A percentile compares a stretch with the other conserved stretches of the same genome.
These are phyloP conservation scores for Botryosphaeria agaves DNA, from an alignment of 2,329 filamentous ascomycete species.

Conservation along the genomic window DNA sequence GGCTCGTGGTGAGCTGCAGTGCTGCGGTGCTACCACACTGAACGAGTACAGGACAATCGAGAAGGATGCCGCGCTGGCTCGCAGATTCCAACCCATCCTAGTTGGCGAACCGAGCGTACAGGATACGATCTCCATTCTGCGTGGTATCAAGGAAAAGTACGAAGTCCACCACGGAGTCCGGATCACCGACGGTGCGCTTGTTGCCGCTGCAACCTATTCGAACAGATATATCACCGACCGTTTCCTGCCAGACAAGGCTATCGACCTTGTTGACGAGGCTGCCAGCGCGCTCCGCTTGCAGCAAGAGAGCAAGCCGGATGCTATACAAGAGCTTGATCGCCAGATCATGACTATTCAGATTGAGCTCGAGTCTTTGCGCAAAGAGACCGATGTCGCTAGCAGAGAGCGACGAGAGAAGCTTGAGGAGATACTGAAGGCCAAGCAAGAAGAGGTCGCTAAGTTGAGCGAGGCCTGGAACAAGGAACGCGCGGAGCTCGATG, in stretches of 20 bases:
- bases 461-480: slow-evolving; percentile 80
- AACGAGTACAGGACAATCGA: slow-evolving; percentile 88
- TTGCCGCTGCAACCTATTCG: slow-evolving; percentile 79
- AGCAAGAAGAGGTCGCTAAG: slow-evolving; percentile 57
- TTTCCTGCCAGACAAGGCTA: slow-evolving; percentile 92
- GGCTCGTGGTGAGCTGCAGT: slow-evolving; percentile 85
- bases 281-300: slow-evolving; percentile 79
- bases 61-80: slow-evolving; percentile 83
- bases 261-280: slow-evolving; percentile 91
- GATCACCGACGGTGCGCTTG: slow-evolving; percentile 81
- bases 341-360: slow-evolving; percentile 97
- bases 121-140: slow-evolving; percentile 86
- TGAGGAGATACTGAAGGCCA: slow-evolving; percentile 55
- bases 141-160: slow-evolving; percentile 94
- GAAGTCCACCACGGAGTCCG: slow-evolving; percentile 93
- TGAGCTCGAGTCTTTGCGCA: slow-evolving; percentile 82
- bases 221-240: slow-evolving; percentile 96
- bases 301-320: slow-evolving; percentile 91
- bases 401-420: slow-evolving; percentile 77
- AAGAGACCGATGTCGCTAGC: slow-evolving; percentile 82
- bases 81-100: slow-evolving; percentile 84
- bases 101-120: slow-evolving; percentile 85
- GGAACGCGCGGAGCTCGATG: slow-evolving; percentile 70
- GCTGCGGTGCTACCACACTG: slow-evolving; percentile 85
- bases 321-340: slow-evolving; percentile 81